Base-by-base conservation (phyloP, 2,329 filamentous ascomycete genomes). In the Talaromyces sp. region DNA sequence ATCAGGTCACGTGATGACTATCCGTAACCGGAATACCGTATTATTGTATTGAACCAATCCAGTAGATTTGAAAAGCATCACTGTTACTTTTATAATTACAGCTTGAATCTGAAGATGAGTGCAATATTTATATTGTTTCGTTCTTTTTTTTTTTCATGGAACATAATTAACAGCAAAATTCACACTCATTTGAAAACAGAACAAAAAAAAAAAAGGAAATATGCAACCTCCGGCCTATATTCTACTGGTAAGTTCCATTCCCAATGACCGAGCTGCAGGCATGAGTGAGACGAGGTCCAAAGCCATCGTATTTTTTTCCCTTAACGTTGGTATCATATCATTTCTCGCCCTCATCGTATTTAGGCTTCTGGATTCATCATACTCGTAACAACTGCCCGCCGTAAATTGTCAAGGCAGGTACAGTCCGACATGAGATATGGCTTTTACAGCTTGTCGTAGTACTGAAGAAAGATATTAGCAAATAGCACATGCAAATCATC, bases 381-480 rank as follows among this genome's bases (percentile, higher is more conserved):
- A 72, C 69, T 76, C 74, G 74, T 76, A 71, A 74, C 67, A 68
- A 68, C 68, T 70, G 72, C 66, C 69, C 70, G 70, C 70, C 71
- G 70, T 66, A 63, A 64, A 66, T 69, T 65, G 66, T 67, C 68
- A 68, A 66, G 65, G 67, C 64, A 65, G 77, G 75, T 73, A 77
- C 75, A 77, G 80, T 72, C 65, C 65, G 68, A 65, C 68, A 66
- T 53, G 38, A 46, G 46, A 55, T 67, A 76, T 71, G 68, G 67
- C 74, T 72, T 81, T 79, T 96, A 97, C 84, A 97, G 88, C 89
- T 97, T 97, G 88, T 97, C 92, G 83, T 96, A 96, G 89, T 96
- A 96, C 90, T 96, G 74, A 71, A 72, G 3, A 68, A 67, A 59
- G 31, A 56, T 54, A 66, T 74, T 66, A 79, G 84, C 75, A 41